Conservation (phyloP, 1,139 yeast genomes). For the Lipomyces yarrowii region DNA sequence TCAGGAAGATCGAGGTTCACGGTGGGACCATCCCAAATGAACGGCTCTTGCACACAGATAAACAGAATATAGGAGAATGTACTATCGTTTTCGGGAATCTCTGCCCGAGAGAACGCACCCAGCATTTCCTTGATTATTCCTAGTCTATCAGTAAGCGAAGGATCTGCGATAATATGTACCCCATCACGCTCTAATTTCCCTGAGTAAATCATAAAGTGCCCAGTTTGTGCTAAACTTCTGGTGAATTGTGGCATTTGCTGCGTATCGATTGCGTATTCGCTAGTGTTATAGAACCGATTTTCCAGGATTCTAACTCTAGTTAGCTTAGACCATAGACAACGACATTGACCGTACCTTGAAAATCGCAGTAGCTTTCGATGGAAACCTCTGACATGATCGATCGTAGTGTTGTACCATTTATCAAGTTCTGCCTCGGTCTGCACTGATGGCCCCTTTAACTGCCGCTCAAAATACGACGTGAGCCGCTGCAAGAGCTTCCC, state of each 20-base stretch:
- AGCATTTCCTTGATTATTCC: slow-evolving; percentile 45
- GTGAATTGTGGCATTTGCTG: slow-evolving; percentile 54
- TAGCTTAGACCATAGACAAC: neutral
- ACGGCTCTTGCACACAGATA: slow-evolving; percentile 78
- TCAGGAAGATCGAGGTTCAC: slow-evolving; percentile 57
- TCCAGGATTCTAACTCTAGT: slow-evolving; percentile 51
- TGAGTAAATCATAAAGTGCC: slow-evolving; percentile 79
- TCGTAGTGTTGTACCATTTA: slow-evolving; percentile 78
- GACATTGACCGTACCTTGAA: slow-evolving; percentile 47
- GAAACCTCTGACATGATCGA: slow-evolving; percentile 82
- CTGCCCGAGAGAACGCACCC: slow-evolving; percentile 42
- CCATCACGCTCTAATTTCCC: slow-evolving; percentile 77
- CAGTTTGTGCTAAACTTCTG: slow-evolving; percentile 59
- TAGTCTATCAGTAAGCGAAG: slow-evolving; percentile 52
- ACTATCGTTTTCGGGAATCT: slow-evolving; percentile 46
- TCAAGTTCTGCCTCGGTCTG: slow-evolving; percentile 62
- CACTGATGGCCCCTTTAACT: slow-evolving; percentile 64
- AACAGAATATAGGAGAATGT: slow-evolving; percentile 66
- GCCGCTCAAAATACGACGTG: slow-evolving; percentile 70
- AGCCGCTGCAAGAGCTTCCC: slow-evolving; percentile 69
- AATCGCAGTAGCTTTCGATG: slow-evolving; percentile 85
- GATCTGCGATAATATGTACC: slow-evolving; percentile 69
- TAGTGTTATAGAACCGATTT: slow-evolving; percentile 73
- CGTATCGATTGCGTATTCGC: slow-evolving; percentile 65
- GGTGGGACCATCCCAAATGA: slow-evolving; percentile 88